Base-by-base conservation (phyloP, 306 rosid genomes). In the Castanea crenata region DNA sequence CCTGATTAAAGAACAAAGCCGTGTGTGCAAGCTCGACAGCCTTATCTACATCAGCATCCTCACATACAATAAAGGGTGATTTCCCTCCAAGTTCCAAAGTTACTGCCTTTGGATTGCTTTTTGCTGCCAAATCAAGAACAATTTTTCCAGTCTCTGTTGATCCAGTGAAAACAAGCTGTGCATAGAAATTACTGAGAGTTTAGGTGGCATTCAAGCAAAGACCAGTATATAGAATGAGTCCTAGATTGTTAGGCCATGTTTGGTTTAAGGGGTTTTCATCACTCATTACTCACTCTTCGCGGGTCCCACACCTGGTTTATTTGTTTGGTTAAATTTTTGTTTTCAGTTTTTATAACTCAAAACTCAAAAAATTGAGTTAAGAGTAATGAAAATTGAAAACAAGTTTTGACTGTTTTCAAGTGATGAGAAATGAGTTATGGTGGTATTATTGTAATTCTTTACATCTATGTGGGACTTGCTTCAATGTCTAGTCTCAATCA, bases 81-180 rank as follows among this genome's bases (percentile, higher is more conserved):
- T 93, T 95, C 41, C 99, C 97, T 1, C 99, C 99, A 61, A 95
- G 96, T 88, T 95, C 98, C 92, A 88, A 77, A 35, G 99, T 91
- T 65, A 90, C 99, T 23, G 87, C 73, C 79, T 93, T 95, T 62
- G 93, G 94, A 87, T 95, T 95, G 88, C 99, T 93, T 86, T 59
- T 85, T 29, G 99, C 89, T 2, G 98, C 97, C 75, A 91, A 74
- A 83, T 88, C 79, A 52, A 86, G 97, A 55, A 91, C 83, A n/a
- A 83, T n/a, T 77, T 95, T 91, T 41, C 99, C 99, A 0, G 97
- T 95, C 15, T 56, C 87, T 21, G 97, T 95, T 55, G 99, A 95
- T 79, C 97, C 96, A 64, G 97, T 95, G 80, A 95, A 95, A 74
- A 97, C 97, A 89, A 92, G 80, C 97, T 93, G 92, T 38, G 92